Base-by-base conservation (phyloP, 768 basidiomycete species). In the Serpula lacrymans region DNA sequence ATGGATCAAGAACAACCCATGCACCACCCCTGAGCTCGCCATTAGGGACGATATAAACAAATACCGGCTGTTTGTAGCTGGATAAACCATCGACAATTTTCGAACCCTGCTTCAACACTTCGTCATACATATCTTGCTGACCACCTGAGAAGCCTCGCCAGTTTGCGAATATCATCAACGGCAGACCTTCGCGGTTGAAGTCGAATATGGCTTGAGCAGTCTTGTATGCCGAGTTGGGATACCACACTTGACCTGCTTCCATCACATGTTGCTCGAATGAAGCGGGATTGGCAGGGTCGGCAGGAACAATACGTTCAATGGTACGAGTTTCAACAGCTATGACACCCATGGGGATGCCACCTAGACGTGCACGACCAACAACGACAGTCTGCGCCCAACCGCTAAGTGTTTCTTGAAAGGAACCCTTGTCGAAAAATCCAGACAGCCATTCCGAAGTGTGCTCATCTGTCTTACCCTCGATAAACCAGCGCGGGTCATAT, bases 101-200 rank as follows among this genome's bases (percentile, higher is more conserved):
- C 13, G 94, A 88, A 29, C 94, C 94, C 62, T 97, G 91, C 67
- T 97, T 97, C 55, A 97, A 72, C 42, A 97, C 80, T 61, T 95
- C 94, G 65, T 97, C 93, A 55, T 92, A 95, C 93, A 97, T 97
- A 64, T 97, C 94, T 65, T 96, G 94, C 65, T 97, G 94, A 49
- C 96, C 96, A 48, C 96, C 96, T 16, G 96, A 99, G 82, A 99
- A 99, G 18, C 96, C 96, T 71, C 96, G 88, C 93, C 96, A 98
- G 72, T 99, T 99, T 40, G 96, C 96, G 57, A 99, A 97, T 64
- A 99, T 94, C 63, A 98, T 94, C 45, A 99, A 74, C 4, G 96
- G 96, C 11, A 99, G 72, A 17, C 89, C 91, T 66, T 99, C 96
- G 30, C 96, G 85, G 67, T 95, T 88, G 72, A 98, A 90, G 68